Conservation (phyloP, 805 yeast genomes). For the Wickerhamiella sorbophila region DNA sequence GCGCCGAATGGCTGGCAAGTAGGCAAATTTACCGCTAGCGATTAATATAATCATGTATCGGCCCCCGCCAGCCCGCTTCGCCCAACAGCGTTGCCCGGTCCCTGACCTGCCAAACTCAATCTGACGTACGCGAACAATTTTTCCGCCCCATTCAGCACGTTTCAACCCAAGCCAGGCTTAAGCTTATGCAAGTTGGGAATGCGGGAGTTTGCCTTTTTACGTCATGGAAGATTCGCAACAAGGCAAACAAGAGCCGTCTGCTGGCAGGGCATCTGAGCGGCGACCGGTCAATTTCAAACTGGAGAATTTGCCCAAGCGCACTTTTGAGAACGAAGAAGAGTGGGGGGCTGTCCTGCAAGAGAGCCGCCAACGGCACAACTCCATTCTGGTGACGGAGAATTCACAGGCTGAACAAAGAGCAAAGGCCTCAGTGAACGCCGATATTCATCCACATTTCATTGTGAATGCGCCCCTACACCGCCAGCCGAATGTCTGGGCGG, state of each 20-base stretch:
- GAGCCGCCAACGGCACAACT: conserved; percentile 13
- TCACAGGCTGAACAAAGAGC: conserved; percentile 5
- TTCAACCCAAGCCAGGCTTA: neutral
- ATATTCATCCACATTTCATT: conserved; percentile 19
- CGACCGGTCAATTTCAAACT: neutral
- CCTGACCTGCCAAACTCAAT: too few species aligned
- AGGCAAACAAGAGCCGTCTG: neutral
- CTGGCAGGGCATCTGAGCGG: neutral
- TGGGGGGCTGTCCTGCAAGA: neutral
- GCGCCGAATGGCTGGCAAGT: conserved; percentile 21
- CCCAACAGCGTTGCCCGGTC: too few species aligned
- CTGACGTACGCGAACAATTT: too few species aligned
- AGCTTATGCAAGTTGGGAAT: neutral
- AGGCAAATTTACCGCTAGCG: conserved; percentile 7
- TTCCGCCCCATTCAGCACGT: too few species aligned
- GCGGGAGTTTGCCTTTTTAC: neutral
- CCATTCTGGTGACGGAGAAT: conserved; percentile 15
- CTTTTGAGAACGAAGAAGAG: neutral
- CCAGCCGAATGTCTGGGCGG: conserved; percentile 1
- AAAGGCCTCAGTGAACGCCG: conserved; percentile 4
- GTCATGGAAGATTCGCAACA: conserved; percentile 1
- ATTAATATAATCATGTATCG: too few species aligned
- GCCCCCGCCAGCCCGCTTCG: too few species aligned
- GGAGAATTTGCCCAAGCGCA: neutral
- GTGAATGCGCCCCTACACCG: conserved; percentile 13